Evolutionary conservation across 2,329 filamentous ascomycete species (phyloP), one percentile per base, ranked within the genome.

Genomic region (Pseudogymnoascus sp.): DNA sequence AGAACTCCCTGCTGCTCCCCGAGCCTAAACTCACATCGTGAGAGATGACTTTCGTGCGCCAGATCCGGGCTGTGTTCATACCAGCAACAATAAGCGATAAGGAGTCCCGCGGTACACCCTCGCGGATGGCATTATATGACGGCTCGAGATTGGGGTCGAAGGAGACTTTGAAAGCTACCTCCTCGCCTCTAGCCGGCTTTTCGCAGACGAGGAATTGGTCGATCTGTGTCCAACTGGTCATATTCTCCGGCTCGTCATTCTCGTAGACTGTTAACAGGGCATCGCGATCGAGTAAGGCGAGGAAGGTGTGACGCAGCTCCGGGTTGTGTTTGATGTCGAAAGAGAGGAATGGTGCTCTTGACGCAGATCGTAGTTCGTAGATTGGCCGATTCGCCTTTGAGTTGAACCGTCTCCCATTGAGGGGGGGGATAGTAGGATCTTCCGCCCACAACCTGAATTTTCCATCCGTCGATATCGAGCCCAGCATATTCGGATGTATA

Each of bases 371-470:
- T 0, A 72, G 65, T 54, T 74, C 71, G 64, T 67, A 74, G 11
- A 83, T 79, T 51, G 80, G 77, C 39, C 90, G 86, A 70, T 90
- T 93, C 11, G 86, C 84, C 37, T 78, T 86, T 73, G 77, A 81
- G 73, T 87, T 90, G 80, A 97, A 97, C 61, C 93, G 87, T 34
- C 89, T 86, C 34, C 92, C 91, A 37, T 83, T 86, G 64, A 83
- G 81, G 0, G 88, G 86, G 1, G 89, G 82, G 60, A 95, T 89
- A 1, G 87, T 89, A 14, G 89, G 86, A 75, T 97, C 91, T 77
- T 97, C 93, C 66, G 90, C 88, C 93, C 93, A 97, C 68, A 97
- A 82, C 73, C 92, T 91, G 79, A 96, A 91, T 74, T 88, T 87
- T 71, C 93, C 91, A 71, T 97, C 93, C 71, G 93, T 89, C 67